Percentiles rank a stretch among this genome's conserved stretches.
These are phyloP conservation scores for Trichoderma oligosporum DNA, from an alignment of 2,329 filamentous ascomycete genomes.

Conservation along the genomic window DNA sequence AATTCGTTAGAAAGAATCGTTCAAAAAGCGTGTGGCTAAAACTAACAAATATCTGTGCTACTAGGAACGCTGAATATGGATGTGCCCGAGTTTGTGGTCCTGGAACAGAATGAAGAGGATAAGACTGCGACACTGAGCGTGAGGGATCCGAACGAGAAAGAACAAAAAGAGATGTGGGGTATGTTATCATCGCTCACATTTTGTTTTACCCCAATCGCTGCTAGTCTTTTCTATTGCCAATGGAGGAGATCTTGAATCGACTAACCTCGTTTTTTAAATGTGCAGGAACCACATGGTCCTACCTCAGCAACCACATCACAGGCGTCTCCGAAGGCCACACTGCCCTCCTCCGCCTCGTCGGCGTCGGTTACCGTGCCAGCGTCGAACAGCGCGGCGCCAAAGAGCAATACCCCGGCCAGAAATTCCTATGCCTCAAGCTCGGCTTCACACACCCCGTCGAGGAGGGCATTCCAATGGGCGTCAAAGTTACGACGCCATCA, in stretches of 20 bases:
- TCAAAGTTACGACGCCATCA: slow-evolving; percentile 83
- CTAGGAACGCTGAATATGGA: slow-evolving; percentile 70
- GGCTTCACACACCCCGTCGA: slow-evolving; percentile 96
- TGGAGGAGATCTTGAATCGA: too few species aligned
- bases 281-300: slow-evolving; percentile 86
- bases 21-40: neutral
- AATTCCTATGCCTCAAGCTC: slow-evolving; percentile 90
- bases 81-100: slow-evolving; percentile 72
- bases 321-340: slow-evolving; percentile 96
- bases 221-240: too few species aligned
- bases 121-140: slow-evolving; percentile 67
- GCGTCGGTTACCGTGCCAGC: slow-evolving; percentile 89
- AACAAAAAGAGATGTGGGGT: slow-evolving; percentile 98
- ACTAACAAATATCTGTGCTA: slow-evolving; percentile 12
- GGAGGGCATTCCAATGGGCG: slow-evolving; percentile 73
- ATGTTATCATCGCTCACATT: slow-evolving; percentile 23
- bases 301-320: slow-evolving; percentile 84
- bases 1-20: neutral
- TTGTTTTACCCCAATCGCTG: neutral
- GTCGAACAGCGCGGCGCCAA: slow-evolving; percentile 74
- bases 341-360: slow-evolving; percentile 85
- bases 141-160: slow-evolving; percentile 61
- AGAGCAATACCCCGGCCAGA: slow-evolving; percentile 74
- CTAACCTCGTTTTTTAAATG: too few species aligned
- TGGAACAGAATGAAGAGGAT: slow-evolving; percentile 62